Evolutionary conservation across 129 eudicot genomes (phyloP).

Genomic region (Flaveria bidentis): DNA sequence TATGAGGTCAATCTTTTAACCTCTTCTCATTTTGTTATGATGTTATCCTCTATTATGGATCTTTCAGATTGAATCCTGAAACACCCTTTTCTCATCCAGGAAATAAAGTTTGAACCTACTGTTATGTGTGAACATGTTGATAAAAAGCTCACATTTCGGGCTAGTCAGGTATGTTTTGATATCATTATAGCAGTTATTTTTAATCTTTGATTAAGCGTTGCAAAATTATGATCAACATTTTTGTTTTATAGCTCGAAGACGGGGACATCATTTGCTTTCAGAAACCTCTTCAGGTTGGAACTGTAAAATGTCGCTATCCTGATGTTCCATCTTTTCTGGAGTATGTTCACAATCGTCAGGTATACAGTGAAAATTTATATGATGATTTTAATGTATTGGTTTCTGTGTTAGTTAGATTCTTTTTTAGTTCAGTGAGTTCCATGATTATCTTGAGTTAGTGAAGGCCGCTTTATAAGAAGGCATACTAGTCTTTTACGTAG

Average conservation of each 20-base stretch:
- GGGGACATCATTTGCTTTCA: slow-evolving; percentile 94
- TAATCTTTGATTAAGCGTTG: background rate
- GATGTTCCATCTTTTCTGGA: slow-evolving; percentile 82
- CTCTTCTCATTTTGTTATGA: background rate
- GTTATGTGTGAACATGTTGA: slow-evolving; percentile 86
- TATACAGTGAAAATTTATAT: slow-evolving; percentile 24
- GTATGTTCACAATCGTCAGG: slow-evolving; percentile 93
- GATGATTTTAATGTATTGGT: background rate
- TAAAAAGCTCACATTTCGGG: slow-evolving; percentile 62
- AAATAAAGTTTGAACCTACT: slow-evolving; percentile 79
- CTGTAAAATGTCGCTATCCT: slow-evolving; percentile 63
- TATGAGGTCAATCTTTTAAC: slow-evolving; percentile 55
- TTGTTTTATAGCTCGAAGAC: slow-evolving; percentile 69
- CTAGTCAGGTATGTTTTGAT: slow-evolving; percentile 62
- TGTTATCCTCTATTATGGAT: slow-evolving; percentile 3
- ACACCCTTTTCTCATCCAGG: slow-evolving; percentile 43
- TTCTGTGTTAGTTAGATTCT: background rate
- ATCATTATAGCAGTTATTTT: background rate
- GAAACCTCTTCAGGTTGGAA: slow-evolving; percentile 48
- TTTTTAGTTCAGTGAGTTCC: background rate
- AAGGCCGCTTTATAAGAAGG: background rate
- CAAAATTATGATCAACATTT: background rate
- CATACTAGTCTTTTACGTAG: background rate
- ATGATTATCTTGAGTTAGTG: slow-evolving; percentile 1
- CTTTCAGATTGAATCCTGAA: slow-evolving; percentile 7